phyloP scores from a whole-genome alignment of 345 rosid genomes.

The Citrus medica region DNA sequence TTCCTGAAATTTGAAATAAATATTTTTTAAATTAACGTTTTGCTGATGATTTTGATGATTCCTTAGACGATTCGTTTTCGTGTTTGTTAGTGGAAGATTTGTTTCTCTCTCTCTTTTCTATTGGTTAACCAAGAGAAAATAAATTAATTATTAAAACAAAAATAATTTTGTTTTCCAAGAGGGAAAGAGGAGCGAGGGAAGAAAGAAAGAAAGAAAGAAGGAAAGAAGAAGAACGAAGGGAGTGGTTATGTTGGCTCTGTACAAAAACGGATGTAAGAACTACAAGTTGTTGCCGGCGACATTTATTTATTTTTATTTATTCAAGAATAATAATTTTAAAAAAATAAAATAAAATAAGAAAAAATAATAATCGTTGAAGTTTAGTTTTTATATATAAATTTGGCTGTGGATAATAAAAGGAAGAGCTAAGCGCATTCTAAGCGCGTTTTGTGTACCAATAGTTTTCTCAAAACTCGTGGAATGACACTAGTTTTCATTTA shows the following conservation, averaged over 20 bases:
- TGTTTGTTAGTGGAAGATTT: slow-evolving; percentile 4
- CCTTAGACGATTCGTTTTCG: slow-evolving; percentile 15
- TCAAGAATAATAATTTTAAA: not conserved
- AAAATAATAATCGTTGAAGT: not conserved
- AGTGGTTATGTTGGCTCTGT: not conserved
- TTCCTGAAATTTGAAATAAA: not conserved
- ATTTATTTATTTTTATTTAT: not conserved
- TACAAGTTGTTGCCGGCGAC: slow-evolving; percentile 7
- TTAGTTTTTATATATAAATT: no score
- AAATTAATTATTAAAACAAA: not conserved
- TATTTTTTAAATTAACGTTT: not conserved
- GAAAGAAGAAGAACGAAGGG: no score
- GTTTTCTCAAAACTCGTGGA: slow-evolving; percentile 8
- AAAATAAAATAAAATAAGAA: no score
- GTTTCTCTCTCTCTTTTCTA: not conserved
- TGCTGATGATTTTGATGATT: slow-evolving; percentile 7
- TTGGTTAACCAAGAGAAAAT: not conserved
- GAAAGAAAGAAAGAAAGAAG: no score
- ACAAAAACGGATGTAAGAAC: not conserved
- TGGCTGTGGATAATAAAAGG: not conserved
- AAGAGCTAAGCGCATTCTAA: slow-evolving; percentile 2
- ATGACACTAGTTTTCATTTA: not conserved
- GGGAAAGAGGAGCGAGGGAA: no score
- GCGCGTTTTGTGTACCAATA: slow-evolving; percentile 6
- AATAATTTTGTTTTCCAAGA: not conserved